Conservation (phyloP, 768 basidiomycete species). For the Saitozyma sp. region DNA sequence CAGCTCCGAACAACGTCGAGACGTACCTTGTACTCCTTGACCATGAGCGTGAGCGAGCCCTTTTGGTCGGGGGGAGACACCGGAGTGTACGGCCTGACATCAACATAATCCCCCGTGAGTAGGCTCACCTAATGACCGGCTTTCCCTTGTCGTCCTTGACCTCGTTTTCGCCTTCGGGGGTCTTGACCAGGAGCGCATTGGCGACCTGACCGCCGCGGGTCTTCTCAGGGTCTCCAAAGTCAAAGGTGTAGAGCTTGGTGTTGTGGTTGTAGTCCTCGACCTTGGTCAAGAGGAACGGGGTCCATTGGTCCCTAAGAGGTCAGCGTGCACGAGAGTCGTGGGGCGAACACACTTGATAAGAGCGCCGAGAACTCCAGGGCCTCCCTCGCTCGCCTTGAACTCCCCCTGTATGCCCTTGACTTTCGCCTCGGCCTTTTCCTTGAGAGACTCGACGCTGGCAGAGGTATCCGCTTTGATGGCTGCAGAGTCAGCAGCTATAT, state of each 20-base stretch:
- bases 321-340: background rate
- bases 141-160: slow-evolving; percentile 65
- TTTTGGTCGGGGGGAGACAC: slow-evolving; percentile 72
- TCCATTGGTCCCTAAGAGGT: slow-evolving; percentile 42
- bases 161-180: slow-evolving; percentile 53
- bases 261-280: slow-evolving; percentile 88
- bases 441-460: slow-evolving; percentile 13
- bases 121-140: slow-evolving; percentile 65
- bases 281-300: slow-evolving; percentile 76
- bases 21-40: slow-evolving; percentile 67
- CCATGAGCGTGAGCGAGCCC: slow-evolving; percentile 74
- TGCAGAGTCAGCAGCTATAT: background rate
- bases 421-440: slow-evolving; percentile 17
- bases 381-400: slow-evolving; percentile 2
- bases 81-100: slow-evolving; percentile 76
- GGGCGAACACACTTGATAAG: background rate
- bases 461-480: slow-evolving; percentile 6
- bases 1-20: slow-evolving; percentile 6
- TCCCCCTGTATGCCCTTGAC: slow-evolving; percentile 59
- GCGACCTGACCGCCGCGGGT: slow-evolving; percentile 45
- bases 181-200: slow-evolving; percentile 64
- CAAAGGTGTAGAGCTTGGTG: slow-evolving; percentile 76
- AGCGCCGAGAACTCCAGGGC: background rate
- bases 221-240: slow-evolving; percentile 56
- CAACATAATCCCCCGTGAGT: background rate